Conservation (phyloP, 257 asterid species). For the Coffea canephora region DNA sequence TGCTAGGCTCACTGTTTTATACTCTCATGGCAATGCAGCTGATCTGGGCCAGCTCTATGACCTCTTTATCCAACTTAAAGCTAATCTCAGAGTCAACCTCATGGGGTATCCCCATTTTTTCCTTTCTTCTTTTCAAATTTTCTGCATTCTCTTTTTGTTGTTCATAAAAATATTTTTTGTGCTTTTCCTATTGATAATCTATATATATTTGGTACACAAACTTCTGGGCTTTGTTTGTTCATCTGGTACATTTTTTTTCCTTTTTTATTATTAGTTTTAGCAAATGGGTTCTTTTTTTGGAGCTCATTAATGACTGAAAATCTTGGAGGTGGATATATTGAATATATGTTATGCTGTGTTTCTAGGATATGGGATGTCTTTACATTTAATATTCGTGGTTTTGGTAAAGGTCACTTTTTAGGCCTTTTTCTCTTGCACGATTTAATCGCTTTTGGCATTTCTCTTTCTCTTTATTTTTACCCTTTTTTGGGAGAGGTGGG, state of each 20-base stretch:
- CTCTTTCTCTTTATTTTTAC: neutral
- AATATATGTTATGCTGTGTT: neutral
- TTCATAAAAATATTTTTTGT: neutral
- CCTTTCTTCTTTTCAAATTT: neutral
- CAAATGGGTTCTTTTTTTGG: slow-evolving; percentile 1
- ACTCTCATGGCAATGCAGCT: slow-evolving; percentile 98
- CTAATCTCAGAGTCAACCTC: slow-evolving; percentile 92
- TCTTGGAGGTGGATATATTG: neutral
- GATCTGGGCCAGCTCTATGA: slow-evolving; percentile 98
- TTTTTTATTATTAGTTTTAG: neutral
- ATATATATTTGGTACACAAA: neutral
- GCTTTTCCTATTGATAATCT: neutral
- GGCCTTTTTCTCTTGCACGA: slow-evolving; percentile 13
- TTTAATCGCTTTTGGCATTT: slow-evolving; percentile 7
- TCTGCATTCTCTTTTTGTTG: neutral
- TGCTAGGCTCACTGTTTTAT: slow-evolving; percentile 83
- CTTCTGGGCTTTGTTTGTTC: neutral
- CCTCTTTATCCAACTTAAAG: slow-evolving; percentile 91
- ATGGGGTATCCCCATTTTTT: slow-evolving; percentile 56
- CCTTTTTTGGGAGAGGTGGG: too few species aligned
- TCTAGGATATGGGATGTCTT: slow-evolving; percentile 18
- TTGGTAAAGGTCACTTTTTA: slow-evolving; percentile 31
- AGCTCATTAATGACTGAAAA: neutral
- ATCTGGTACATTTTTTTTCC: neutral
- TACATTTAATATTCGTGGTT: slow-evolving; percentile 15